Evolutionary conservation across 352 stramenopile genomes (phyloP).

Genomic region (Globisporangium uncinulatum): DNA sequence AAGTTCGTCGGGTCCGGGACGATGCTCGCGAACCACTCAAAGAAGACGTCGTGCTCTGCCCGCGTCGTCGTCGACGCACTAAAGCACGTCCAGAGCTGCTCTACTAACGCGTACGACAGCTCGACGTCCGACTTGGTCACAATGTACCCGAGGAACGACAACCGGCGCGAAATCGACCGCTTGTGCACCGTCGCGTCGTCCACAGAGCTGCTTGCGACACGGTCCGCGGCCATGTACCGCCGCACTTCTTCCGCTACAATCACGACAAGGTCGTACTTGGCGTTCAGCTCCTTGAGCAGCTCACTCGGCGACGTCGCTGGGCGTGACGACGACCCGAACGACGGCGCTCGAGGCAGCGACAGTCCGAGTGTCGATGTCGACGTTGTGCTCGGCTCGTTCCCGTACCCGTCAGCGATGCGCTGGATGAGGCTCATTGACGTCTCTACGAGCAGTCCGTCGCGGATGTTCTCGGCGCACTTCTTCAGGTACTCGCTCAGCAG

Average conservation of each 20-base stretch:
- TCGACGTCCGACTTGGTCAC: constrained; percentile 70
- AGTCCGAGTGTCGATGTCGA: constrained; percentile 33
- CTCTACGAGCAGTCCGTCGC: constrained; percentile 42
- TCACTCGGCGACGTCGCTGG: constrained; percentile 43
- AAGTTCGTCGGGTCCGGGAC: constrained; percentile 69
- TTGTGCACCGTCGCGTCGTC: constrained; percentile 5
- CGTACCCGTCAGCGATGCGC: constrained; percentile 49
- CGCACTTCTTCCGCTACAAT: constrained; percentile 57
- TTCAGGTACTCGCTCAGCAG: constrained; percentile 61
- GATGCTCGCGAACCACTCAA: constrained; percentile 63
- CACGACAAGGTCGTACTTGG: constrained; percentile 47
- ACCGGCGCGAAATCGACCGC: constrained; percentile 29
- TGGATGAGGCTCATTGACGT: constrained; percentile 79
- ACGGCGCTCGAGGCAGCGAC: constrained; percentile 22
- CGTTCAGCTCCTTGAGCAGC: constrained; percentile 63
- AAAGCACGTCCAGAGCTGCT: constrained; percentile 60
- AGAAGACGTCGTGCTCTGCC: constrained; percentile 54
- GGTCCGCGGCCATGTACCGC: constrained; percentile 21
- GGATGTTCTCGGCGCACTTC: constrained; percentile 72
- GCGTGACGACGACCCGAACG: constrained; percentile 14
- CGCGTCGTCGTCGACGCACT: constrained; percentile 22
- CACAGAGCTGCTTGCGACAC: neutral
- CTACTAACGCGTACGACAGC: constrained; percentile 53
- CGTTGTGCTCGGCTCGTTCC: constrained; percentile 24
- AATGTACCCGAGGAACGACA: constrained; percentile 75